phyloP scores from a whole-genome alignment of 1,139 yeast species.

The Blastobotrys apis region DNA sequence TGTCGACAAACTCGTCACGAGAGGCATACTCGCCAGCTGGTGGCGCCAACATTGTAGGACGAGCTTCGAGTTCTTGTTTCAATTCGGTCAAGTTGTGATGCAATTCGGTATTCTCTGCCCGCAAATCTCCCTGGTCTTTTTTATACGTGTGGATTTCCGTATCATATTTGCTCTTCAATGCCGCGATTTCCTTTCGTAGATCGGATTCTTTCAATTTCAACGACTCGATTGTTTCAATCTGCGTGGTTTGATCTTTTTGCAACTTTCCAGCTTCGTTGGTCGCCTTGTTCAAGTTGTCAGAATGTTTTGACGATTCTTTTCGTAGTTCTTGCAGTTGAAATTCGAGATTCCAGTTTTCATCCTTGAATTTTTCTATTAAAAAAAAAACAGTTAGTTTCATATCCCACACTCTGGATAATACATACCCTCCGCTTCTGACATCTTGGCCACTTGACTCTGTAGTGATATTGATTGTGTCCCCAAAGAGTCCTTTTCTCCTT shows the following conservation, averaged over 20 bases:
- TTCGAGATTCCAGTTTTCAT: constrained; percentile 77
- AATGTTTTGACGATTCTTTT: constrained; percentile 39
- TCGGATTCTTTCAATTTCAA: constrained; percentile 31
- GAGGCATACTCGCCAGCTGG: neutral
- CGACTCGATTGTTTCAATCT: constrained; percentile 33
- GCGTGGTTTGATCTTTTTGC: constrained; percentile 28
- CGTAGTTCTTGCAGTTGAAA: constrained; percentile 49
- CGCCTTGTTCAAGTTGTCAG: constrained; percentile 27
- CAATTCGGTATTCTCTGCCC: constrained; percentile 26
- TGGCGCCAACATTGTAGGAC: constrained; percentile 11
- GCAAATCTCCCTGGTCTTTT: constrained; percentile 24
- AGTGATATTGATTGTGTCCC: constrained; percentile 38
- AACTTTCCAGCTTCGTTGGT: constrained; percentile 27
- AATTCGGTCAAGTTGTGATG: constrained; percentile 17
- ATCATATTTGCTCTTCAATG: constrained; percentile 26
- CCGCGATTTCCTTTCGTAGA: constrained; percentile 28
- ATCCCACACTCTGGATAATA: neutral
- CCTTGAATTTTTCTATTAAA: constrained; percentile 50
- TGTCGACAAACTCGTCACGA: constrained; percentile 21
- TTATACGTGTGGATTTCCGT: constrained; percentile 16
- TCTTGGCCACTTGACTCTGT: constrained; percentile 34
- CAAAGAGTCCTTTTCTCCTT: constrained; percentile 43
- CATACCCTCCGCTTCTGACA: constrained; percentile 38
- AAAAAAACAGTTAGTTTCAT: constrained; percentile 11
- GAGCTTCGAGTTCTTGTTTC: constrained; percentile 20